Percentiles rank a stretch among this genome's conserved stretches.
Evolutionary conservation across 1,139 yeast species (phyloP).

Genomic region (Taphrina flavorubra): DNA sequence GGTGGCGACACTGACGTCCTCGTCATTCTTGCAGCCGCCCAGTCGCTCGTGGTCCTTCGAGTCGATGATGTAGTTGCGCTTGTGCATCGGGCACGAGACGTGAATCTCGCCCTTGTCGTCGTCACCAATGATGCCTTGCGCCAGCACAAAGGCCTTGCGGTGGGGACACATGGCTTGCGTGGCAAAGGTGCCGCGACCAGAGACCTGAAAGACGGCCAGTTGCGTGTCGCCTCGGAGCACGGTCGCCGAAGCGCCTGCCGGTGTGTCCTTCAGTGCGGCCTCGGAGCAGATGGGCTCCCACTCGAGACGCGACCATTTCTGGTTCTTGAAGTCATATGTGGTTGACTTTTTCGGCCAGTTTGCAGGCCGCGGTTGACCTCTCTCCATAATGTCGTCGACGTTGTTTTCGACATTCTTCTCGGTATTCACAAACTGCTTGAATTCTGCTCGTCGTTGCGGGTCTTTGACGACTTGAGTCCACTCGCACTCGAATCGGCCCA

Average conservation of each 20-base stretch:
- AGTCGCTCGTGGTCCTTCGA: constrained; percentile 45
- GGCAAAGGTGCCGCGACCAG: constrained; percentile 50
- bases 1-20: constrained; percentile 50
- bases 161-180: constrained; percentile 55
- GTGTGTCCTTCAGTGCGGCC: constrained; percentile 49
- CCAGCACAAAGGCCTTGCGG: constrained; percentile 51
- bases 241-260: constrained; percentile 51
- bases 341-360: constrained; percentile 51
- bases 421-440: constrained; percentile 52
- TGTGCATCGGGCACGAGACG: constrained; percentile 53
- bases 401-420: constrained; percentile 48
- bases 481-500: constrained; percentile 52
- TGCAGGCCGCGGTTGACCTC: constrained; percentile 53
- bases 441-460: constrained; percentile 47
- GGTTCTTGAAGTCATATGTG: constrained; percentile 49
- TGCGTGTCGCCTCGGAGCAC: constrained; percentile 52
- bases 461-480: constrained; percentile 51
- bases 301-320: constrained; percentile 50
- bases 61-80: constrained; percentile 51
- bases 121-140: constrained; percentile 51
- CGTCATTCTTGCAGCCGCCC: constrained; percentile 51
- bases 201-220: constrained; percentile 51
- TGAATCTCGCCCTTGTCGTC: constrained; percentile 50
- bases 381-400: constrained; percentile 51
- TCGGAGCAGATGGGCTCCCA: constrained; percentile 50